Evolutionary conservation across 768 basidiomycete genomes (phyloP).

Genomic region (Leccinum disarticulatum): DNA sequence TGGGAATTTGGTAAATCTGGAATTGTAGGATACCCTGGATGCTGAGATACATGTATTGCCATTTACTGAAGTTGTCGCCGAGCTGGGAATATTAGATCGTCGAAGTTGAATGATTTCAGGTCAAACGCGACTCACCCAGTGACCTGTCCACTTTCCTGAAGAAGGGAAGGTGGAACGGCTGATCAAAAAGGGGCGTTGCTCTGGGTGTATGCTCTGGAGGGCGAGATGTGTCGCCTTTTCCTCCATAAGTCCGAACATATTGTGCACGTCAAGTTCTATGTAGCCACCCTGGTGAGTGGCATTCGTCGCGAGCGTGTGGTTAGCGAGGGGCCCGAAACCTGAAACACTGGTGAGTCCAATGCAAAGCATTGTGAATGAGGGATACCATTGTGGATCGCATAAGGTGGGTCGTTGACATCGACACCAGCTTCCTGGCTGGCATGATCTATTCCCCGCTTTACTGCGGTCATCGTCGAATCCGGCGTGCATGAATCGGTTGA

Average conservation of each 20-base stretch:
- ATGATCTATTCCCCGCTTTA: slow-evolving; percentile 42
- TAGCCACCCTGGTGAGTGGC: slow-evolving; percentile 63
- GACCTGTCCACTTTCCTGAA: slow-evolving; percentile 65
- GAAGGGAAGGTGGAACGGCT: slow-evolving; percentile 65
- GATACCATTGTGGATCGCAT: slow-evolving; percentile 67
- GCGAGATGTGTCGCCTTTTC: slow-evolving; percentile 62
- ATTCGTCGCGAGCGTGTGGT: slow-evolving; percentile 62
- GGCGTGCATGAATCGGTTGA: slow-evolving; percentile 44
- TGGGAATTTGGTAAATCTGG: slow-evolving; percentile 77
- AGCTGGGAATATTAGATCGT: slow-evolving; percentile 45
- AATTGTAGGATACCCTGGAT: slow-evolving; percentile 81
- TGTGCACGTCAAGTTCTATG: slow-evolving; percentile 65
- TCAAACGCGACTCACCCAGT: slow-evolving; percentile 47
- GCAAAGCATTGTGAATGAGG: slow-evolving; percentile 3
- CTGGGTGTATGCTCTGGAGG: slow-evolving; percentile 50
- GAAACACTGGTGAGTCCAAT: slow-evolving; percentile 5
- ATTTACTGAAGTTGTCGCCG: slow-evolving; percentile 72
- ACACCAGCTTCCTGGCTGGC: slow-evolving; percentile 44
- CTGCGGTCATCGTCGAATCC: slow-evolving; percentile 14
- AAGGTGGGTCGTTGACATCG: slow-evolving; percentile 58
- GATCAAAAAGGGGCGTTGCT: slow-evolving; percentile 66
- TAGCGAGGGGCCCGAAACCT: slow-evolving; percentile 52
- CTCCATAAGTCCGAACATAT: slow-evolving; percentile 69
- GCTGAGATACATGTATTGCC: slow-evolving; percentile 65
- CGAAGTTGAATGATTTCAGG: background rate